Conservation (phyloP, 2,329 filamentous ascomycete species). For the Aspergillus tanneri region DNA sequence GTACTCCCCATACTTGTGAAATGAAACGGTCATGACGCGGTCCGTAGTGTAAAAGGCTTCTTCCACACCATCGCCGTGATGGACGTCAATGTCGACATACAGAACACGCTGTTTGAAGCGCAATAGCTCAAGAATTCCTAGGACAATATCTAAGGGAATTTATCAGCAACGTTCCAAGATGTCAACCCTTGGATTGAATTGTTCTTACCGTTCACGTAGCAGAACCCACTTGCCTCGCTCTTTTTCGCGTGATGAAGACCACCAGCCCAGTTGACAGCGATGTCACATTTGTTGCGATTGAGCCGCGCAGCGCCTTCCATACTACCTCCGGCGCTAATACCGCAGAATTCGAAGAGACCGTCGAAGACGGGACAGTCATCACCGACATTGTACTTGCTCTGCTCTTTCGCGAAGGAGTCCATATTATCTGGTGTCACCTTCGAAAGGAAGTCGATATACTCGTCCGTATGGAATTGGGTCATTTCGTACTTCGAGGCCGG, state of each 20-base stretch:
- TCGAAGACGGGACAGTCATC: conserved; percentile 67
- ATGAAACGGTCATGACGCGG: conserved; percentile 69
- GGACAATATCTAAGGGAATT: conserved; percentile 57
- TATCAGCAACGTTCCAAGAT: conserved; percentile 15
- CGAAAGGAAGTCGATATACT: conserved; percentile 70
- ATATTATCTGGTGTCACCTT: conserved; percentile 99
- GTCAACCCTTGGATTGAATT: not conserved
- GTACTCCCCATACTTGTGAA: conserved; percentile 72
- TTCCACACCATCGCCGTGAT: conserved; percentile 68
- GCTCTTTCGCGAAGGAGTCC: conserved; percentile 87
- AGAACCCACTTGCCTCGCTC: conserved; percentile 91
- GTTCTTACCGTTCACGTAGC: conserved; percentile 81
- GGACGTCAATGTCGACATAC: conserved; percentile 67
- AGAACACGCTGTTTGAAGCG: conserved; percentile 64
- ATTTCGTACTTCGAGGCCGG: conserved; percentile 70
- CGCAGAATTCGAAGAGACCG: conserved; percentile 68
- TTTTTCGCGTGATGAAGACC: conserved; percentile 96
- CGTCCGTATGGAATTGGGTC: conserved; percentile 72
- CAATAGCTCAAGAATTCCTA: conserved; percentile 64
- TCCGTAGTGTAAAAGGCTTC: conserved; percentile 71
- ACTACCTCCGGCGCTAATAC: conserved; percentile 66
- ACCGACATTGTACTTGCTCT: conserved; percentile 73
- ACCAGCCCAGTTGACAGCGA: conserved; percentile 82
- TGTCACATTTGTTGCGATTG: conserved; percentile 67
- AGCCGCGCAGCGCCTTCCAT: conserved; percentile 70